phyloP scores from a whole-genome alignment of 2,329 filamentous ascomycete species.

The Raffaelea deltoideospora region DNA sequence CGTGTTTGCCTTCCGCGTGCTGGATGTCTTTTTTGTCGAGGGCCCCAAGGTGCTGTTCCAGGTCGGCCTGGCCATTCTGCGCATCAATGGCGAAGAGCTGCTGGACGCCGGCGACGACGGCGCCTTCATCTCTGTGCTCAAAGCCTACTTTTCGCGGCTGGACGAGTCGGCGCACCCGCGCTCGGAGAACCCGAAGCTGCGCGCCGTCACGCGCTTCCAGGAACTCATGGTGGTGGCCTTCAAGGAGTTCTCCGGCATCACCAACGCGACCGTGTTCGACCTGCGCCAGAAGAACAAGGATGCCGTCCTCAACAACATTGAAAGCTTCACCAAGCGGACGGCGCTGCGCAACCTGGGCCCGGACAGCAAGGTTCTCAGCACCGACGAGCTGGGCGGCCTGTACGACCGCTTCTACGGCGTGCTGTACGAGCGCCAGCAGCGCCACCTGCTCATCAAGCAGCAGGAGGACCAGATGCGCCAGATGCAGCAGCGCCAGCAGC shows the following conservation, averaged over 20 bases:
- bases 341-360: slow-evolving; percentile 91
- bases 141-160: slow-evolving; percentile 81
- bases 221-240: slow-evolving; percentile 99
- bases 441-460: slow-evolving; percentile 62
- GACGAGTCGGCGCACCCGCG: slow-evolving; percentile 94
- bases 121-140: slow-evolving; percentile 90
- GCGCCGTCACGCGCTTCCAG: slow-evolving; percentile 89
- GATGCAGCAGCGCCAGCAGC: slow-evolving; percentile 62
- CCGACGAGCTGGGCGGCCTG: slow-evolving; percentile 73
- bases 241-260: slow-evolving; percentile 93
- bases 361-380: slow-evolving; percentile 79
- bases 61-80: slow-evolving; percentile 86
- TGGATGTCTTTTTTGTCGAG: slow-evolving; percentile 97
- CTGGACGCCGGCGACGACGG: slow-evolving; percentile 89
- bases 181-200: slow-evolving; percentile 86
- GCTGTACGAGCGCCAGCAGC: slow-evolving; percentile 80
- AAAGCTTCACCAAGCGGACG: slow-evolving; percentile 92
- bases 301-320: slow-evolving; percentile 85
- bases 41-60: slow-evolving; percentile 96
- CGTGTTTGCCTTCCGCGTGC: slow-evolving; percentile 88
- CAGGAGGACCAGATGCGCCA: slow-evolving; percentile 51
- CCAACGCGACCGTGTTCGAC: slow-evolving; percentile 81
- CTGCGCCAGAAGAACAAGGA: slow-evolving; percentile 86
- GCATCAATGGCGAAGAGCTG: slow-evolving; percentile 93
- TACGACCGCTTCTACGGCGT: slow-evolving; percentile 93